Evolutionary conservation across 2,329 filamentous ascomycete species (phyloP).

Genomic region (Aspergillus sp.): DNA sequence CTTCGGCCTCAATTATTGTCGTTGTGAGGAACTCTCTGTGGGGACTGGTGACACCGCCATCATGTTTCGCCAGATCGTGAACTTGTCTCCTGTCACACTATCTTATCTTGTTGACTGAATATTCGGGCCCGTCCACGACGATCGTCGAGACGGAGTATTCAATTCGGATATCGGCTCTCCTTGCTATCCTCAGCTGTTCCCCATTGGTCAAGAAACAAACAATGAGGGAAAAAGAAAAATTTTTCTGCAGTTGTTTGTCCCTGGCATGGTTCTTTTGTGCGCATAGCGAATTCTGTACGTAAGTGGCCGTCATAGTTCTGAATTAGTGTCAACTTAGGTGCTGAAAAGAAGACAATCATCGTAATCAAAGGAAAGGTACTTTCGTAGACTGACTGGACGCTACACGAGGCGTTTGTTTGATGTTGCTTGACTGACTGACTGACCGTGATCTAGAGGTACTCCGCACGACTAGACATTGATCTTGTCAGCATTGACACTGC

Average conservation of each 20-base stretch:
- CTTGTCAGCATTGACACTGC: not conserved
- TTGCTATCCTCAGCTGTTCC: not conserved
- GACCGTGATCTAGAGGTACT: not conserved
- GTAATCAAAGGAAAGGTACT: not conserved
- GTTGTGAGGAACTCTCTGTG: not conserved
- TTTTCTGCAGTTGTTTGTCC: not conserved
- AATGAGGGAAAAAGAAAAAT: not conserved
- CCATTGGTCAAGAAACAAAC: not conserved
- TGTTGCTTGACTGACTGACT: not conserved
- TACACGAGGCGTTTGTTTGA: not conserved
- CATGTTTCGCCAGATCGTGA: not conserved
- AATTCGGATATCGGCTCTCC: not conserved
- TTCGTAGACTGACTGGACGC: not conserved
- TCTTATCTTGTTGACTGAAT: not conserved
- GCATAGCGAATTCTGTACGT: not conserved
- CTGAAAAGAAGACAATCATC: not conserved
- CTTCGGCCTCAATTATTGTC: not conserved
- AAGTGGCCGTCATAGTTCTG: not conserved
- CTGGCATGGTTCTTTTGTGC: conserved; percentile 1
- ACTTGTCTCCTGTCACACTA: not conserved
- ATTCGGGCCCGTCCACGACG: not conserved
- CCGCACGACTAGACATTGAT: not conserved
- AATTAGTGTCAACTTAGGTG: not conserved
- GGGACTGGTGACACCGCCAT: not conserved
- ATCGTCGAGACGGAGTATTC: conserved; percentile 1